Conservation (phyloP, 176 grass and related monocot species). For the Musa schizocarpa region DNA sequence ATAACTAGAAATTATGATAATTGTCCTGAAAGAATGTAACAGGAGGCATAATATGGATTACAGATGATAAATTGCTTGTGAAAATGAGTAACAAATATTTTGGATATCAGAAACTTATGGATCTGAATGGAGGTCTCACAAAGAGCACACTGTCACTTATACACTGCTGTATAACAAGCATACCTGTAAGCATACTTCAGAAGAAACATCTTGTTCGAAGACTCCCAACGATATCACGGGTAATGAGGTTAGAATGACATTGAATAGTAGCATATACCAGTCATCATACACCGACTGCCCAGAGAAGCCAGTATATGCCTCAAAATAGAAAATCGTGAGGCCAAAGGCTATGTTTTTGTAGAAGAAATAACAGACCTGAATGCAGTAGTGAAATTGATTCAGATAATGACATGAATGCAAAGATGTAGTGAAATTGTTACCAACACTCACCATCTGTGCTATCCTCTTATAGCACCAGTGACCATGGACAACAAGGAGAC, state of each 20-base stretch:
- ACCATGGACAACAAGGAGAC: conserved; percentile 90
- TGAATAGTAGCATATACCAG: conserved; percentile 99
- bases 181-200: conserved; percentile 98
- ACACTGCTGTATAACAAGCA: background rate
- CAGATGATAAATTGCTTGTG: no score
- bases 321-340: conserved; percentile 98
- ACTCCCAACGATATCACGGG: conserved; percentile 97
- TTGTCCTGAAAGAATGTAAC: background rate
- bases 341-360: conserved; percentile 99
- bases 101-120: no score
- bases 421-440: conserved; percentile 1
- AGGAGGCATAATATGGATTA: no score
- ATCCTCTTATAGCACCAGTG: conserved; percentile 99
- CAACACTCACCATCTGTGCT: conserved; percentile 68
- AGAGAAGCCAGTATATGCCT: conserved; percentile 89
- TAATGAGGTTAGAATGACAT: conserved; percentile 87
- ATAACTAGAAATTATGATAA: background rate
- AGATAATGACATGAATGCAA: background rate
- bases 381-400: background rate
- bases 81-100: no score
- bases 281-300: conserved; percentile 97
- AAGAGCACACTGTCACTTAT: background rate
- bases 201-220: conserved; percentile 98
- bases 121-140: no score
- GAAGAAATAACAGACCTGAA: conserved; percentile 98